Evolutionary conservation across 148 eudicot species (phyloP).

Genomic region (Chenopodium album): DNA sequence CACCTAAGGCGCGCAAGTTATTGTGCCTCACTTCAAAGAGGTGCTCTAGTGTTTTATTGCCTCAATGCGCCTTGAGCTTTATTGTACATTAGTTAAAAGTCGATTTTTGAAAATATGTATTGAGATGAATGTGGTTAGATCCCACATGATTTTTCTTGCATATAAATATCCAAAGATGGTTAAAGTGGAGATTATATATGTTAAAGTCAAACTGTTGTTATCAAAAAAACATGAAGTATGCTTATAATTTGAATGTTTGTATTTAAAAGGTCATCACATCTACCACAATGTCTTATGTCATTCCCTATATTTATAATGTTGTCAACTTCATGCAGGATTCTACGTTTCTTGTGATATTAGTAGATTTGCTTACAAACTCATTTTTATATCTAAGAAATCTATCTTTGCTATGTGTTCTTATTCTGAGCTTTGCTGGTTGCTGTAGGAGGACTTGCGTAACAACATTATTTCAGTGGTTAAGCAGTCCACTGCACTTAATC

Average conservation of each 20-base stretch:
- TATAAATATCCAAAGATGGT: too few species aligned
- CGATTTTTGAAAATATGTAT: too few species aligned
- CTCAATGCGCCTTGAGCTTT: too few species aligned
- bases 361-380: neutral
- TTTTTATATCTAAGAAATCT: neutral
- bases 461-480: conserved; percentile 59
- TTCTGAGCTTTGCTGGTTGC: conserved; percentile 14
- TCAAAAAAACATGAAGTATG: too few species aligned
- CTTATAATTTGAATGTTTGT: neutral
- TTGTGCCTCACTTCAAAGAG: too few species aligned
- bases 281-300: neutral
- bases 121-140: too few species aligned
- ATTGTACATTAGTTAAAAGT: too few species aligned
- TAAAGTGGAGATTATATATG: too few species aligned
- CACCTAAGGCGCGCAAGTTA: too few species aligned
- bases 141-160: too few species aligned
- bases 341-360: neutral
- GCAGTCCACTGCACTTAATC: conserved; percentile 67
- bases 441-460: conserved; percentile 76
- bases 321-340: neutral
- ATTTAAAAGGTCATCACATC: neutral
- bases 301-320: neutral
- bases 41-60: too few species aligned
- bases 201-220: too few species aligned
- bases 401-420: neutral